A percentile compares a stretch with the other conserved stretches of the same genome.
Conservation (phyloP, 768 basidiomycete species). For the Tulasnella sp. region DNA sequence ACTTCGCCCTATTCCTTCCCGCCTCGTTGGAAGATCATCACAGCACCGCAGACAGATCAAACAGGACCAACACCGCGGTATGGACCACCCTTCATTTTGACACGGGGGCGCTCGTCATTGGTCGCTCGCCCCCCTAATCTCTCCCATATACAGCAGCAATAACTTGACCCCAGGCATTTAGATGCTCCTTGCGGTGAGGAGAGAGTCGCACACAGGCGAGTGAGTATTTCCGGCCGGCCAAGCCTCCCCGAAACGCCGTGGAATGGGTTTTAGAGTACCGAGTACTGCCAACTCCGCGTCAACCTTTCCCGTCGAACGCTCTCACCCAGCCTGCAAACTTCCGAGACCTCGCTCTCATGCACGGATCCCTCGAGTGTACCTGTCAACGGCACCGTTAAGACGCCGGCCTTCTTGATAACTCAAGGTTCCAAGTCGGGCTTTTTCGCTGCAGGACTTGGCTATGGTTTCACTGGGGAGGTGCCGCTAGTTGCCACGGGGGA, state of each 20-base stretch:
- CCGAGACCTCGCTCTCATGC: background rate
- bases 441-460: background rate
- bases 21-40: background rate
- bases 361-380: background rate
- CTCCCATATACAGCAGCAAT: background rate
- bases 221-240: slow-evolving; percentile 10
- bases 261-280: background rate
- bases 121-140: background rate
- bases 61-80: background rate
- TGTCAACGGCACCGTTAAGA: background rate
- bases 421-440: background rate
- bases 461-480: background rate
- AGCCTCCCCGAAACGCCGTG: slow-evolving; percentile 8
- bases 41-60: background rate
- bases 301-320: background rate
- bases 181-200: background rate
- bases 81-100: background rate
- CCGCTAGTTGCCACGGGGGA: background rate
- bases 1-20: background rate
- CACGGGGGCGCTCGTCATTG: background rate
- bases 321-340: slow-evolving; percentile 15
- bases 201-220: background rate
- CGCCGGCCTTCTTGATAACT: background rate
- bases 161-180: background rate
- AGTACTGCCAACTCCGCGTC: background rate